Evolutionary conservation across 371 early-diverging fungal genomes (phyloP).

Genomic region (Lichtheimia hyalospora): DNA sequence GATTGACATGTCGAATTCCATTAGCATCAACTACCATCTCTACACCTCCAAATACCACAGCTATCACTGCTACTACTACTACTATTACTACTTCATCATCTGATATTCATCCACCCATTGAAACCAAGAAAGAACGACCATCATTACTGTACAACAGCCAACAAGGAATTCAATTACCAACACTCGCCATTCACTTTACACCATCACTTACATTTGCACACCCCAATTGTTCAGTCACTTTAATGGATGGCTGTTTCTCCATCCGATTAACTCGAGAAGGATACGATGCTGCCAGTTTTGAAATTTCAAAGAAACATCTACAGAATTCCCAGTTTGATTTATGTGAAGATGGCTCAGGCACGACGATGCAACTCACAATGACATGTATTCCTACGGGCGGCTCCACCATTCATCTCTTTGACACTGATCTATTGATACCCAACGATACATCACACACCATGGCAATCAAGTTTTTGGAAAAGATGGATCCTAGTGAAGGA

Average conservation of each 20-base stretch:
- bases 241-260: constrained; percentile 53
- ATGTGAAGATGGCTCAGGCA: constrained; percentile 33
- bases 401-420: constrained; percentile 34
- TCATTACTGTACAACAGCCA: constrained; percentile 28
- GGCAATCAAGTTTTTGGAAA: constrained; percentile 56
- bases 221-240: constrained; percentile 59
- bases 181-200: constrained; percentile 60
- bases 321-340: constrained; percentile 45
- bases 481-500: constrained; percentile 47
- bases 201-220: constrained; percentile 46
- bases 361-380: constrained; percentile 37
- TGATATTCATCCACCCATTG: constrained; percentile 1
- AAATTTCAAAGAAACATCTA: constrained; percentile 51
- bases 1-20: no score
- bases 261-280: constrained; percentile 50
- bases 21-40: background rate
- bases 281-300: constrained; percentile 40
- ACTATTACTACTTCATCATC: background rate
- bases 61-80: constrained; percentile 13
- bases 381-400: constrained; percentile 30
- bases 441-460: constrained; percentile 38
- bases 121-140: background rate
- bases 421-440: constrained; percentile 41
- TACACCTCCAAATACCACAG: constrained; percentile 18
- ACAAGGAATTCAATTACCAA: constrained; percentile 53